Conservation (phyloP, 2,329 filamentous ascomycete genomes). For the Colletotrichum scovillei region DNA sequence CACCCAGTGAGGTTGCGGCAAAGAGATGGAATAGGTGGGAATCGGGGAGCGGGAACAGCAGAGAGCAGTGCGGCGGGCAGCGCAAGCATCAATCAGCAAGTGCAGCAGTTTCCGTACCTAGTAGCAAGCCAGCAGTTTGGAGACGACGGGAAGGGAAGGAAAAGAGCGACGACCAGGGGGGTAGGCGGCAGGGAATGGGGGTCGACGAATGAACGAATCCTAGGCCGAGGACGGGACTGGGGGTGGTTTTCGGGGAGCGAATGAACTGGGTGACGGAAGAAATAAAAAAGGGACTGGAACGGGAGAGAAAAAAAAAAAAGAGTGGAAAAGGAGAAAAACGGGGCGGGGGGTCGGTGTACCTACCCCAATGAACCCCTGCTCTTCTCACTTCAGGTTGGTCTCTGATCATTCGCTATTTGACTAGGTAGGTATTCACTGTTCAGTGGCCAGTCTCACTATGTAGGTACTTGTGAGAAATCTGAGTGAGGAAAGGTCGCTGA, state of each 20-base stretch:
- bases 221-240: neutral
- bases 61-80: slow-evolving; percentile 5
- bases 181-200: neutral
- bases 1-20: neutral
- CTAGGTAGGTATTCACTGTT: no score
- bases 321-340: neutral
- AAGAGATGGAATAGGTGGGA: neutral
- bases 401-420: no score
- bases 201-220: neutral
- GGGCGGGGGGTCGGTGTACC: neutral
- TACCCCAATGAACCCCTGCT: neutral
- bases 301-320: neutral
- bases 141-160: neutral
- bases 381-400: no score
- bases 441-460: no score
- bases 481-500: neutral
- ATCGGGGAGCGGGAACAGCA: neutral
- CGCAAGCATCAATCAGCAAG: neutral
- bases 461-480: no score
- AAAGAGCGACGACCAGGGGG: neutral
- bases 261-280: neutral
- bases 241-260: neutral
- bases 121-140: neutral
- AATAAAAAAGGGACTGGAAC: slow-evolving; percentile 2
- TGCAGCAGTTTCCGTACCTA: neutral